Percentiles rank a stretch among this genome's conserved stretches.
phyloP scores from a whole-genome alignment of 2,329 filamentous ascomycete species.

The Fonsecaea erecta region DNA sequence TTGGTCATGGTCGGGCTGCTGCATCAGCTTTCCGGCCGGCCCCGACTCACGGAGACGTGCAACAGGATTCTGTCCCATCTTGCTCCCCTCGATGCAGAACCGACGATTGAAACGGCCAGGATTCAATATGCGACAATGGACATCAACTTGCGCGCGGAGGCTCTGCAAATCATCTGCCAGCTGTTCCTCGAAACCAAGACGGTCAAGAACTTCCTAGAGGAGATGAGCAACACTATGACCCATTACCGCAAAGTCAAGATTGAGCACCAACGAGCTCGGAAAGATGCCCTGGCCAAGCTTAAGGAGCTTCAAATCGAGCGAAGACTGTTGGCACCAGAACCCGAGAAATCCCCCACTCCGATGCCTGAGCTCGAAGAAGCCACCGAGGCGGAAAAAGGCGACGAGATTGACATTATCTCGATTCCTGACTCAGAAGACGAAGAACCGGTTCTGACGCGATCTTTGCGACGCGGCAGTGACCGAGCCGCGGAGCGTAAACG shows the following conservation, averaged over 20 bases:
- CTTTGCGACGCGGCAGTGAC: slow-evolving; percentile 67
- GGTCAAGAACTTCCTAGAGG: slow-evolving; percentile 85
- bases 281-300: slow-evolving; percentile 58
- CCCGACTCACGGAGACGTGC: slow-evolving; percentile 70
- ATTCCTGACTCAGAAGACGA: slow-evolving; percentile 70
- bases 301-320: slow-evolving; percentile 54
- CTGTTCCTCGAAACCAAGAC: slow-evolving; percentile 84
- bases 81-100: slow-evolving; percentile 76
- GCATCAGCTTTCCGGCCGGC: slow-evolving; percentile 79
- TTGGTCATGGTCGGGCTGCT: slow-evolving; percentile 84
- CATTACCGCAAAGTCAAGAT: slow-evolving; percentile 94
- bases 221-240: slow-evolving; percentile 93
- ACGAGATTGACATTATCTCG: slow-evolving; percentile 47
- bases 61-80: slow-evolving; percentile 79
- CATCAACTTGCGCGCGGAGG: slow-evolving; percentile 78
- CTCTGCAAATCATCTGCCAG: slow-evolving; percentile 83
- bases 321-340: slow-evolving; percentile 53
- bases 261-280: slow-evolving; percentile 80
- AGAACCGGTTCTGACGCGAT: slow-evolving; percentile 59
- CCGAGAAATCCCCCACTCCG: slow-evolving; percentile 50
- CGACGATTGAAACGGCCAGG: slow-evolving; percentile 74
- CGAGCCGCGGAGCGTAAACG: slow-evolving; percentile 73
- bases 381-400: slow-evolving; percentile 62
- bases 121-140: slow-evolving; percentile 76
- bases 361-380: slow-evolving; percentile 49